Percentiles rank a stretch among this genome's conserved stretches.
Conservation (phyloP, 768 basidiomycete species). For the Tylopilus sp. region DNA sequence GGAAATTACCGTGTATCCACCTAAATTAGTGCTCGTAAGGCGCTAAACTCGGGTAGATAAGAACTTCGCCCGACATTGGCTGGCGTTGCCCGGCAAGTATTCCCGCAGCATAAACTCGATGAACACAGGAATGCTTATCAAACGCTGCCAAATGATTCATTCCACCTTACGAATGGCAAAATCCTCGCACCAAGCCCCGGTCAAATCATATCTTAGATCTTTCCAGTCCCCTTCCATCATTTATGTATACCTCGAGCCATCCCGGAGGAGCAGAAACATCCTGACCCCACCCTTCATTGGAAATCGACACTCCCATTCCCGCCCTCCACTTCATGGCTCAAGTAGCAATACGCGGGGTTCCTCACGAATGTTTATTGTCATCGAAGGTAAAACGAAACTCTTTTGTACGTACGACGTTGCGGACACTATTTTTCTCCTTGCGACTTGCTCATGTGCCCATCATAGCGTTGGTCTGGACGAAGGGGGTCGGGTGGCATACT, state of each 20-base stretch:
- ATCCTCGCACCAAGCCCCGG: background rate
- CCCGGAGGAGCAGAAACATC: background rate
- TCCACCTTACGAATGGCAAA: background rate
- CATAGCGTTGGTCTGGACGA: constrained; percentile 20
- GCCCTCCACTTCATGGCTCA: constrained; percentile 9
- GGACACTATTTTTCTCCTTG: background rate
- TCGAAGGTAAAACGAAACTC: constrained; percentile 3
- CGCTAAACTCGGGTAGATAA: constrained; percentile 15
- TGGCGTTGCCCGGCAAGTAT: background rate
- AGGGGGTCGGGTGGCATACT: constrained; percentile 25
- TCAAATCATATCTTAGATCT: background rate
- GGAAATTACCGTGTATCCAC: background rate
- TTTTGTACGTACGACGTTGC: constrained; percentile 14
- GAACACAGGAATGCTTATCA: constrained; percentile 16
- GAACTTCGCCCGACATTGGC: constrained; percentile 10
- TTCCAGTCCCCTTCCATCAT: constrained; percentile 9
- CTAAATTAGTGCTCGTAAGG: background rate
- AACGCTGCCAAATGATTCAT: background rate
- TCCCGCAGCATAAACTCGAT: constrained; percentile 1
- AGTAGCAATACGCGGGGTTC: background rate
- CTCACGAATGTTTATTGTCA: background rate
- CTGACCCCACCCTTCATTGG: background rate
- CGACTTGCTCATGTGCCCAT: background rate
- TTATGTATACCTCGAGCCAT: constrained; percentile 10
- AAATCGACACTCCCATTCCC: background rate